Evolutionary conservation across 2,329 filamentous ascomycete species (phyloP), one percentile per base, ranked within the genome.

Genomic region (Sporothrix brunneoviolacea): DNA sequence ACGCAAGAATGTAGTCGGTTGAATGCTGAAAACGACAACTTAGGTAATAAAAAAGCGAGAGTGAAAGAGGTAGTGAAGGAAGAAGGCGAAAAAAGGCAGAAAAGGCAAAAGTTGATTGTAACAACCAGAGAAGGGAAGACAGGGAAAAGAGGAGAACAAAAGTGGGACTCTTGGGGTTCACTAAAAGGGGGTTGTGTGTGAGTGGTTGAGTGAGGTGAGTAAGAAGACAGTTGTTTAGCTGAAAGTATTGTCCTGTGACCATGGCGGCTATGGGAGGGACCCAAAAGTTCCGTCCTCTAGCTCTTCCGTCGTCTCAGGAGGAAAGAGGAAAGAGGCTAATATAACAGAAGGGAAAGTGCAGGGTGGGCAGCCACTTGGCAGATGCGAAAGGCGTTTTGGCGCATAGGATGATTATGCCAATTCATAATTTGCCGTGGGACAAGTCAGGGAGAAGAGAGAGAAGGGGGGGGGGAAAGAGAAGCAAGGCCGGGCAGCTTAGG

Each of bases 61-160:
- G 12, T 12, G 35, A 16, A 21, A 49, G 21, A 22, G 21, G 39
- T 5, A 51, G 15, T 30, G 15, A 42, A 18, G 15, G 8, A 40
- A 12, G 38, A 44, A 44, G 13, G 24, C n/a, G 30, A 9, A 76
- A 82, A 2, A 79, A 83, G 3, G 80, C 74, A 0, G 75, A 77
- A 2, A 83, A 79, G 10, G 80, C 16, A 44, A 33, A 33, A 38
- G 24, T 16, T 37, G 9, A 47, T 33, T 24, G 38, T 48, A 35
- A 42, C 38, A 49, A 49, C 32, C 22, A 36, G 21, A 38, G 27
- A 6, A 47, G 46, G 18, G 18, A 41, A 30, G 32, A 33, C 32
- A 49, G 36, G 39, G 46, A 19, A 9, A 42, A 42, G 42, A 21
- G 33, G 38, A 13, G 42, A 21, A 36, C 4, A 40, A 49, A 37